Conservation (phyloP, 441 rosid species). For the Erodium trifolium region DNA sequence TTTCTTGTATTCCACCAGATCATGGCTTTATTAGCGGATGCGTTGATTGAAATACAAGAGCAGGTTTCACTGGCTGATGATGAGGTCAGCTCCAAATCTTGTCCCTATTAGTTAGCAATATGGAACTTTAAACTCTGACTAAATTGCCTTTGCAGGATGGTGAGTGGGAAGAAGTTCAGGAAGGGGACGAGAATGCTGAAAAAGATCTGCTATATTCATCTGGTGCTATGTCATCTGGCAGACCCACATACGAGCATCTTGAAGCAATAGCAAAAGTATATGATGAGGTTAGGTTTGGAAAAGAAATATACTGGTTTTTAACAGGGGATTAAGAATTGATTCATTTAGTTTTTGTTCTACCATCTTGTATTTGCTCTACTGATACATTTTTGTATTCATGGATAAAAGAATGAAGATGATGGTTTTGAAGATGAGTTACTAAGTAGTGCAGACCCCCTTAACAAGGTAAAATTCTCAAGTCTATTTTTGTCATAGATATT, state of each 20-base stretch:
- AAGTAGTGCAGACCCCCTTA: conserved; percentile 56
- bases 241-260: conserved; percentile 65
- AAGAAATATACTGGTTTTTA: neutral
- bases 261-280: conserved; percentile 74
- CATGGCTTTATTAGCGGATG: conserved; percentile 65
- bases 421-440: conserved; percentile 47
- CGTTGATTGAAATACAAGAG: conserved; percentile 75
- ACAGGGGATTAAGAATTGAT: neutral
- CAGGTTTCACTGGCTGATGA: conserved; percentile 50
- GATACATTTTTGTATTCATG: conserved; percentile 18
- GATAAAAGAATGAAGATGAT: conserved; percentile 54
- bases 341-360: neutral
- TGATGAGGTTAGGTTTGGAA: conserved; percentile 39
- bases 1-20: conserved; percentile 34
- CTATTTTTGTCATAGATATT: neutral
- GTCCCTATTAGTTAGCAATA: conserved; percentile 10
- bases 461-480: conserved; percentile 42
- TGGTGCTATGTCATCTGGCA: conserved; percentile 39
- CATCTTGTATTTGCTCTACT: neutral
- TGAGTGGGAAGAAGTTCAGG: conserved; percentile 85
- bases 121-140: conserved; percentile 16
- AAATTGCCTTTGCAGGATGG: conserved; percentile 39
- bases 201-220: conserved; percentile 38
- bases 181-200: conserved; percentile 42
- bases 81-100: conserved; percentile 35